Percentiles rank a stretch among this genome's conserved stretches.
phyloP scores from a whole-genome alignment of 2,329 filamentous ascomycete species.

The Trichoderma asperellum region DNA sequence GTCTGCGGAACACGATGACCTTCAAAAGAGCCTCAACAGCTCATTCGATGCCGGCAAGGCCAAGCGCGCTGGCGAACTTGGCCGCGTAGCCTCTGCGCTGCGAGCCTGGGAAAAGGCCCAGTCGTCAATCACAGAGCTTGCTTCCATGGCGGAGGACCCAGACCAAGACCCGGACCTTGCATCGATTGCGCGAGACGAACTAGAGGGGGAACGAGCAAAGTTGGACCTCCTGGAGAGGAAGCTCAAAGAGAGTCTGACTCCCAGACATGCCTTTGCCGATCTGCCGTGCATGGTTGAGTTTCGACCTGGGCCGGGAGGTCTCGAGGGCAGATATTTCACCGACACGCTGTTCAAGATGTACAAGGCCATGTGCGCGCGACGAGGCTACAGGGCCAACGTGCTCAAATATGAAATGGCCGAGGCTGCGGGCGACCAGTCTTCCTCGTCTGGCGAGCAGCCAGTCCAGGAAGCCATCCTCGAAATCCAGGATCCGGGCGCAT shows the following conservation, averaged over 20 bases:
- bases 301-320: conserved; percentile 86
- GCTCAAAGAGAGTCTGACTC: conserved; percentile 78
- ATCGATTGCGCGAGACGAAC: conserved; percentile 78
- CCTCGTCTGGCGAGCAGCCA: conserved; percentile 64
- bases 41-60: conserved; percentile 62
- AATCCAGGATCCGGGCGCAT: conserved; percentile 75
- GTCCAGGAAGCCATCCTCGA: conserved; percentile 89
- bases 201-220: conserved; percentile 65
- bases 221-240: conserved; percentile 66
- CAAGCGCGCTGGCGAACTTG: conserved; percentile 64
- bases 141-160: conserved; percentile 49
- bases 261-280: conserved; percentile 85
- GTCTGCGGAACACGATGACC: conserved; percentile 59
- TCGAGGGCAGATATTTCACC: conserved; percentile 89
- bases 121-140: conserved; percentile 58
- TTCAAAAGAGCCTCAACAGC: conserved; percentile 55
- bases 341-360: conserved; percentile 92
- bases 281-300: conserved; percentile 92
- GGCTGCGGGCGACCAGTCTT: conserved; percentile 57
- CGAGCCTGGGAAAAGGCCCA: conserved; percentile 61
- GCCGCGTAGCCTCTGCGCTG: conserved; percentile 60
- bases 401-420: conserved; percentile 82
- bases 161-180: conserved; percentile 71
- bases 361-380: conserved; percentile 71
- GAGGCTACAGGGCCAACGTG: conserved; percentile 67